Conservation (phyloP, 495 filamentous ascomycete genomes). For the Penicillium lagena region DNA sequence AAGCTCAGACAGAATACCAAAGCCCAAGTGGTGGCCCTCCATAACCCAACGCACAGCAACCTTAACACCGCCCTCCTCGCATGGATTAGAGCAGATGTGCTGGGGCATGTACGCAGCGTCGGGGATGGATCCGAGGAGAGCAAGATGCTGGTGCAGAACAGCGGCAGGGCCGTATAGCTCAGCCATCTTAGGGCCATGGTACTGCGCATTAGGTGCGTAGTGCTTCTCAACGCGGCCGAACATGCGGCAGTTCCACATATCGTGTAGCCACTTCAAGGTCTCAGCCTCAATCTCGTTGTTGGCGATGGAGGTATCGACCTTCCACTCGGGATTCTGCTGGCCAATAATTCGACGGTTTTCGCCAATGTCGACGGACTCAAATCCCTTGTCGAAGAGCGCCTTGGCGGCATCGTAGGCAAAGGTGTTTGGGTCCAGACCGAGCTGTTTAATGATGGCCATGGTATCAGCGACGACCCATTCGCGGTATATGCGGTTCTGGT, state of each 20-base stretch:
- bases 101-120: conserved; percentile 2
- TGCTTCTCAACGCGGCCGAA: background rate
- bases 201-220: conserved; percentile 1
- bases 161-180: conserved; percentile 1
- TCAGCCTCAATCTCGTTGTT: conserved; percentile 1
- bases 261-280: conserved; percentile 1
- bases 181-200: conserved; percentile 1
- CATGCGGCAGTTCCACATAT: conserved; percentile 1
- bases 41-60: conserved; percentile 1
- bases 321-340: background rate
- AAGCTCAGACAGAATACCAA: background rate
- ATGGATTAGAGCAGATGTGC: background rate
- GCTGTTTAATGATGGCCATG: conserved; percentile 3
- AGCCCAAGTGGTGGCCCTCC: conserved; percentile 2
- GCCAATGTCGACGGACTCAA: conserved; percentile 1
- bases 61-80: conserved; percentile 1
- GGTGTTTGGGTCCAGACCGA: background rate
- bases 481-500: conserved; percentile 2
- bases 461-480: conserved; percentile 3
- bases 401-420: background rate
- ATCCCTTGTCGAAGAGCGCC: background rate
- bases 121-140: conserved; percentile 1
- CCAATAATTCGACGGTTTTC: conserved; percentile 2
- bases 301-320: background rate
- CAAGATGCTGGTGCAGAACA: conserved; percentile 2